A percentile compares a stretch with the other conserved stretches of the same genome.
phyloP scores from a whole-genome alignment of 2,329 filamentous ascomycete species.

The Paecilomyces dactylethromorphus region DNA sequence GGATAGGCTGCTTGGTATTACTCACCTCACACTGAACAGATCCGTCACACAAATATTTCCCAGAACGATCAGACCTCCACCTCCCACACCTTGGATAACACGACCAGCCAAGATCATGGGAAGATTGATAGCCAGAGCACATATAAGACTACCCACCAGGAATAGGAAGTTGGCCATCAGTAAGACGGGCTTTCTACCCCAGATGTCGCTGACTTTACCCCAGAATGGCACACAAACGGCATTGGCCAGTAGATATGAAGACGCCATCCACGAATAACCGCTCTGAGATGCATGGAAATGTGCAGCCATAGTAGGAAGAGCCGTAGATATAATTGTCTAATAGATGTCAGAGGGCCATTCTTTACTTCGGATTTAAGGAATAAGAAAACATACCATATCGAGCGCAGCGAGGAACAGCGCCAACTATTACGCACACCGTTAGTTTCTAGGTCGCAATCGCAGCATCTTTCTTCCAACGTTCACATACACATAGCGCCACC shows the following conservation, averaged over 20 bases:
- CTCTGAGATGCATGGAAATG: constrained; percentile 37
- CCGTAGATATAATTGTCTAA: constrained; percentile 40
- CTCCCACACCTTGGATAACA: constrained; percentile 57
- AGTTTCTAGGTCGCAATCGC: constrained; percentile 2
- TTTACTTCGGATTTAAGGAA: background rate
- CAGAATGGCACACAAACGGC: constrained; percentile 49
- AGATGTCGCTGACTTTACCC: constrained; percentile 62
- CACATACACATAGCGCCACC: constrained; percentile 33
- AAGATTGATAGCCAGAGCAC: constrained; percentile 51
- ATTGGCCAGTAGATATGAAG: constrained; percentile 40
- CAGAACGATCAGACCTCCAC: constrained; percentile 57
- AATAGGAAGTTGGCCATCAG: constrained; percentile 56
- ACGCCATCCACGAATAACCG: constrained; percentile 44
- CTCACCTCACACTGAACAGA: constrained; percentile 53
- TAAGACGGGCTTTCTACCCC: constrained; percentile 58
- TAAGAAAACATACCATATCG: constrained; percentile 42
- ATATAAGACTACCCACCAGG: constrained; percentile 56
- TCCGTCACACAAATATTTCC: constrained; percentile 60
- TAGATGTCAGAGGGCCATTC: constrained; percentile 3
- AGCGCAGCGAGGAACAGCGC: constrained; percentile 55
- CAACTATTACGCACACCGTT: constrained; percentile 30
- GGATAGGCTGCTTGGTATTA: background rate
- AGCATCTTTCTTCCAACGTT: background rate
- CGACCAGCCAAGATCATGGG: constrained; percentile 57
- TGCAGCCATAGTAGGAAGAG: constrained; percentile 37